Conservation (phyloP, 2,329 filamentous ascomycete genomes). For the Pyricularia pennisetigena region DNA sequence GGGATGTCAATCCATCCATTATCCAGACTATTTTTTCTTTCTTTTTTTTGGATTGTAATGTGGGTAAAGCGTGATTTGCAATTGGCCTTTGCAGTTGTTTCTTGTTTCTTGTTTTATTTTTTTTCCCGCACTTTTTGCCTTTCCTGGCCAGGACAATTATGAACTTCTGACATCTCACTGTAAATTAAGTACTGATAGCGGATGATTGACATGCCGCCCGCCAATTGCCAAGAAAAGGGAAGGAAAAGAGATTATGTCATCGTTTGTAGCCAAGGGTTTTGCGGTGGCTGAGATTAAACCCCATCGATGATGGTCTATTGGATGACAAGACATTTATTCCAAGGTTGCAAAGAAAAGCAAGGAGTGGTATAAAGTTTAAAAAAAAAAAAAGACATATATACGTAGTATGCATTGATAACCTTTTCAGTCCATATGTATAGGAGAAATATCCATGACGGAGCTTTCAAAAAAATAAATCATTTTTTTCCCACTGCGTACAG, state of each 20-base stretch:
- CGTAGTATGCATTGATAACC: neutral
- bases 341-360: neutral
- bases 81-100: neutral
- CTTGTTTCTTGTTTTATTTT: too few relatives aligned
- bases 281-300: neutral
- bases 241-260: neutral
- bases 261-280: neutral
- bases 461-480: neutral
- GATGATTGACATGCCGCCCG: neutral
- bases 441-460: neutral
- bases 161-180: too few relatives aligned
- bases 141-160: too few relatives aligned
- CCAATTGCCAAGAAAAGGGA: neutral
- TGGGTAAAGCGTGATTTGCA: neutral
- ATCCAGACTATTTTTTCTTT: neutral
- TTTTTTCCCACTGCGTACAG: neutral
- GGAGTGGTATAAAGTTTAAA: neutral
- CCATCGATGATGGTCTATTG: too few relatives aligned
- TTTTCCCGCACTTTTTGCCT: neutral
- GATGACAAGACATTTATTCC: too few relatives aligned
- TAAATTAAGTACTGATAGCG: neutral
- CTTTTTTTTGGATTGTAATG: neutral
- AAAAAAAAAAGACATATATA: neutral
- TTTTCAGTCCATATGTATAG: neutral
- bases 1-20: neutral